These are phyloP conservation scores for Teratosphaeria nubilosa DNA, from an alignment of 2,329 filamentous ascomycete species.

Conservation along the genomic window DNA sequence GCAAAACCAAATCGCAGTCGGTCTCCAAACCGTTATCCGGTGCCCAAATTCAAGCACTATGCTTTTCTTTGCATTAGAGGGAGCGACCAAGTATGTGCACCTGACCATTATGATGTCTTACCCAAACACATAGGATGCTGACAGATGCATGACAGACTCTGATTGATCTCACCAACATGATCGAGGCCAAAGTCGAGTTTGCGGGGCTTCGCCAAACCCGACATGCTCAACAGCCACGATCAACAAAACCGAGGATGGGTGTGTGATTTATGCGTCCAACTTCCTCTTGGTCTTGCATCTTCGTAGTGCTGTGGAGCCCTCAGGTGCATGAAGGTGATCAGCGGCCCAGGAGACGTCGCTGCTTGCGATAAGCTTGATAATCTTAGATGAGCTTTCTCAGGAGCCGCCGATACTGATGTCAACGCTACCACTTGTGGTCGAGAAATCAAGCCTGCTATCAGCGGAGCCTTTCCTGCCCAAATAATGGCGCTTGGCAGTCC, in stretches of 20 bases:
- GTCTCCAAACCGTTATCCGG: not conserved
- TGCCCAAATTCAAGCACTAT: not conserved
- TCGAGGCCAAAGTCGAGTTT: not conserved
- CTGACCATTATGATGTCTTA: not conserved
- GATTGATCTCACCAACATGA: not conserved
- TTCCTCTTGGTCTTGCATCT: too few relatives aligned
- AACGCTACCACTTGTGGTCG: constrained; percentile 17
- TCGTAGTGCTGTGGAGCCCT: too few relatives aligned
- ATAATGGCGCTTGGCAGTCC: constrained; percentile 20
- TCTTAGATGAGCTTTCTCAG: not conserved
- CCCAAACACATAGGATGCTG: not conserved
- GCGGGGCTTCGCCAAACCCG: not conserved
- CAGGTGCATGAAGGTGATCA: too few relatives aligned
- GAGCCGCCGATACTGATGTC: constrained; percentile 14
- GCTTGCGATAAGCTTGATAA: not conserved
- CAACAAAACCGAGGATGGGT: too few relatives aligned
- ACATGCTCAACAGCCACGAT: too few relatives aligned
- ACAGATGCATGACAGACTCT: not conserved
- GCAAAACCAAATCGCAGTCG: not conserved
- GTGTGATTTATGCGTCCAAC: too few relatives aligned
- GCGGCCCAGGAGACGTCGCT: too few relatives aligned
- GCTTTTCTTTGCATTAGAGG: not conserved
- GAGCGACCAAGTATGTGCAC: not conserved
- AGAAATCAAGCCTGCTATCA: constrained; percentile 25
- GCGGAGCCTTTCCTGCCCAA: constrained; percentile 32